Percentiles rank a stretch among this genome's conserved stretches.
Conservation (phyloP, 2,329 filamentous ascomycete species). For the Fusarium chaquense region DNA sequence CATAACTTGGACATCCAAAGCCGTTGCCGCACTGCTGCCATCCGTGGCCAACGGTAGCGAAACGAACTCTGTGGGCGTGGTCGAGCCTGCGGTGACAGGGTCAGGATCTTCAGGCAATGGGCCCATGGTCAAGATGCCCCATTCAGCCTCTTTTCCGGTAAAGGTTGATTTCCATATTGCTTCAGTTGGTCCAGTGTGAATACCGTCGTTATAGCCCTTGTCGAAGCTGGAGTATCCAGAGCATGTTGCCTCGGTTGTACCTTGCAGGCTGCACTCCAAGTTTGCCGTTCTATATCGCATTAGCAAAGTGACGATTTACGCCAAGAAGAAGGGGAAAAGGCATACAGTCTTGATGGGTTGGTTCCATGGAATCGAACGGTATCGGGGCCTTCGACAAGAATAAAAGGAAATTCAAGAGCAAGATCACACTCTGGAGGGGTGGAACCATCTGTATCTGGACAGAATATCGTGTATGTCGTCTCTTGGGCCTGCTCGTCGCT, state of each 20-base stretch:
- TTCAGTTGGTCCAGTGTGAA: conserved; percentile 58
- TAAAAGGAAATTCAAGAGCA: conserved; percentile 60
- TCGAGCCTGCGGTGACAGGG: conserved; percentile 40
- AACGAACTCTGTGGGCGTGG: conserved; percentile 35
- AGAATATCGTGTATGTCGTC: conserved; percentile 64
- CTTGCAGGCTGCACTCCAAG: conserved; percentile 58
- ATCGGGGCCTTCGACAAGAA: conserved; percentile 59
- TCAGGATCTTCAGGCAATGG: conserved; percentile 52
- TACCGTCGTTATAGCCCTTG: conserved; percentile 54
- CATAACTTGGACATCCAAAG: not conserved
- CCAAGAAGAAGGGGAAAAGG: not conserved
- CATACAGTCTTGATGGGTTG: conserved; percentile 58
- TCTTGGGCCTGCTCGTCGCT: conserved; percentile 53
- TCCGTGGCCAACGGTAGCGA: conserved; percentile 35
- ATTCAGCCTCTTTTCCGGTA: conserved; percentile 56
- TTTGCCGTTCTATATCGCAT: conserved; percentile 55
- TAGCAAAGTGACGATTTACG: not conserved
- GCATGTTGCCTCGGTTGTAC: conserved; percentile 60
- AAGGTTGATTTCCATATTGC: conserved; percentile 61
- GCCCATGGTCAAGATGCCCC: conserved; percentile 60
- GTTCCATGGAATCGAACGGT: conserved; percentile 60
- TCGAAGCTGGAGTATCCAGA: conserved; percentile 62
- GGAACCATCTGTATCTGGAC: conserved; percentile 56
- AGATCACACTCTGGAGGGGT: conserved; percentile 58
- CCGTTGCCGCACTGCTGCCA: conserved; percentile 13